Evolutionary conservation across 75 land plant genomes (phyloP).

Genomic region (Isoetes taiwanensis): DNA sequence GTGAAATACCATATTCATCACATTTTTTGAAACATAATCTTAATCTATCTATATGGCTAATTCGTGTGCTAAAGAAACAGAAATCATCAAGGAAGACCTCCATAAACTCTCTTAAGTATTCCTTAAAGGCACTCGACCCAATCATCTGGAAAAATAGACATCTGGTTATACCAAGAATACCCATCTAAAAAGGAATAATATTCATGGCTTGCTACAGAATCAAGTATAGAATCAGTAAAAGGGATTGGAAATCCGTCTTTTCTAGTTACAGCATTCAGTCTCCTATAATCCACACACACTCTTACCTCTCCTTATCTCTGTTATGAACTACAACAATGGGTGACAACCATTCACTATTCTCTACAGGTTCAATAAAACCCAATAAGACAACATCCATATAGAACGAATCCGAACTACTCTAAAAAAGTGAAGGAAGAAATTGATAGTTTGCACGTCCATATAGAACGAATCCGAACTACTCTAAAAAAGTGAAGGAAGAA

Average conservation of each 20-base stretch:
- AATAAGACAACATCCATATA: too few species aligned
- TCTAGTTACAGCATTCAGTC: not conserved
- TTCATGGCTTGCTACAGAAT: not conserved
- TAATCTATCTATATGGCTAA: not conserved
- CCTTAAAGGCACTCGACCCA: not conserved
- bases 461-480: too few species aligned
- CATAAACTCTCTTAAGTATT: not conserved
- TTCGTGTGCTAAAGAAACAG: not conserved
- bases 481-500: too few species aligned
- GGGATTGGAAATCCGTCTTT: not conserved
- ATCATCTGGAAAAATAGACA: not conserved
- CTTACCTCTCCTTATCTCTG: not conserved
- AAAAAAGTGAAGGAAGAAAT: too few species aligned
- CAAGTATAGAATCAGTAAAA: not conserved
- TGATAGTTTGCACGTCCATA: too few species aligned
- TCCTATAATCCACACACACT: not conserved
- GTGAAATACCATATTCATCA: not conserved
- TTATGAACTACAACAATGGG: not conserved
- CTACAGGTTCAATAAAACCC: not conserved
- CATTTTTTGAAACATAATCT: not conserved
- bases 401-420: too few species aligned
- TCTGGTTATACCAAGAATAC: not conserved
- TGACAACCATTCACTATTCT: not conserved
- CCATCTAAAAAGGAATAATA: not conserved
- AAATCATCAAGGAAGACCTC: constrained; percentile 4